Percentiles rank a stretch among this genome's conserved stretches.
Conservation (phyloP, 495 filamentous ascomycete species). For the Penicillium mononematosum region DNA sequence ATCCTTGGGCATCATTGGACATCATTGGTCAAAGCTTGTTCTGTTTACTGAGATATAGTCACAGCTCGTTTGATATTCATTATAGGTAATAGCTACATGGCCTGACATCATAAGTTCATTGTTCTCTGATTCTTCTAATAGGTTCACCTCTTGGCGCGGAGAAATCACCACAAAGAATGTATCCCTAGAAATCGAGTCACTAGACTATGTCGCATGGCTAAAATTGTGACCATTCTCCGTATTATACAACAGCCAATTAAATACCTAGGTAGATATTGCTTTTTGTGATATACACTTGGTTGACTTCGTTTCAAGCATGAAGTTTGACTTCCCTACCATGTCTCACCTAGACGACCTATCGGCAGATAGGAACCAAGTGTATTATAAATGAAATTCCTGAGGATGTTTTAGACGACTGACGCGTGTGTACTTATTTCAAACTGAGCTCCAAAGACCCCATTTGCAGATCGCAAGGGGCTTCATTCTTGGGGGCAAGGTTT, state of each 20-base stretch:
- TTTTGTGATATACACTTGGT: background rate
- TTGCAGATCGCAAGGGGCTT: slow-evolving; percentile 6
- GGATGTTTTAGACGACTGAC: background rate
- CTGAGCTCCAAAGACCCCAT: background rate
- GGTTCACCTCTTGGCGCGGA: background rate
- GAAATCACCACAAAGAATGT: slow-evolving; percentile 4
- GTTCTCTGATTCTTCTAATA: background rate
- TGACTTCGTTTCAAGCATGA: background rate
- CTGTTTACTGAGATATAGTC: background rate
- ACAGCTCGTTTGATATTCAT: background rate
- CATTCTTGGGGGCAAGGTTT: slow-evolving; percentile 10
- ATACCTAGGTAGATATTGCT: background rate
- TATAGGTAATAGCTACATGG: background rate
- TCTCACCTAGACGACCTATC: background rate
- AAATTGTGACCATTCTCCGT: background rate
- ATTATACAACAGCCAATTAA: background rate
- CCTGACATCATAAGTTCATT: background rate
- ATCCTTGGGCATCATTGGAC: background rate
- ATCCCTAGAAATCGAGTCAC: slow-evolving; percentile 7
- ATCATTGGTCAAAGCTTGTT: background rate
- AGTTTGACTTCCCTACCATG: background rate
- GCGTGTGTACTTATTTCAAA: background rate
- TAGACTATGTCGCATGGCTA: slow-evolving; percentile 1
- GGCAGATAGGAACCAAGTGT: background rate
- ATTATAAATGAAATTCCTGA: background rate